Evolutionary conservation across 148 eudicot species (phyloP).

Genomic region (Silene conica): DNA sequence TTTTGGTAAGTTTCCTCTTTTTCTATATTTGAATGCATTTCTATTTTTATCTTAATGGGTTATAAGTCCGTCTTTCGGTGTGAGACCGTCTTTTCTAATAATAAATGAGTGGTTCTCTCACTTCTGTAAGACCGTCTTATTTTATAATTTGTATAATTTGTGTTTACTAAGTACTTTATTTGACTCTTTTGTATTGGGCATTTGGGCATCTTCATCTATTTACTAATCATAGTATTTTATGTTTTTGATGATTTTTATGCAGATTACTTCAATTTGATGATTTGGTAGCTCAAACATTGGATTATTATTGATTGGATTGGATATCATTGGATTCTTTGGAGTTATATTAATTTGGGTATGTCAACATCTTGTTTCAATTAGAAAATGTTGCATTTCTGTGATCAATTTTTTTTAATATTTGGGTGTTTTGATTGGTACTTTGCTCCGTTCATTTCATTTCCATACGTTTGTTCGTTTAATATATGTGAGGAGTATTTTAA

Average conservation of each 20-base stretch:
- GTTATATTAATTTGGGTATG: constrained; percentile 18
- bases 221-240: not conserved
- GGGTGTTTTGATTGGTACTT: not conserved
- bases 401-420: not conserved
- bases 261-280: not conserved
- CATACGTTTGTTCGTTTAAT: too few relatives aligned
- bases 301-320: not conserved
- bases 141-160: constrained; percentile 6
- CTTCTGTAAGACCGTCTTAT: not conserved
- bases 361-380: not conserved
- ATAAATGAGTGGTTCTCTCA: not conserved
- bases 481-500: too few relatives aligned
- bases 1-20: constrained; percentile 17
- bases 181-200: constrained; percentile 10
- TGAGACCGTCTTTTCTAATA: too few relatives aligned
- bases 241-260: constrained; percentile 8
- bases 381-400: not conserved
- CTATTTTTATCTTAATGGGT: not conserved
- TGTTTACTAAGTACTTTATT: constrained; percentile 17
- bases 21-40: not conserved
- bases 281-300: not conserved
- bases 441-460: too few relatives aligned
- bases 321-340: constrained; percentile 9
- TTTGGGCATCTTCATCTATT: not conserved
- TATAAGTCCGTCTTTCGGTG: too few relatives aligned